A percentile compares a stretch with the other conserved stretches of the same genome.
Conservation (phyloP, 352 stramenopile genomes). For the Phytopythium ostracodes region DNA sequence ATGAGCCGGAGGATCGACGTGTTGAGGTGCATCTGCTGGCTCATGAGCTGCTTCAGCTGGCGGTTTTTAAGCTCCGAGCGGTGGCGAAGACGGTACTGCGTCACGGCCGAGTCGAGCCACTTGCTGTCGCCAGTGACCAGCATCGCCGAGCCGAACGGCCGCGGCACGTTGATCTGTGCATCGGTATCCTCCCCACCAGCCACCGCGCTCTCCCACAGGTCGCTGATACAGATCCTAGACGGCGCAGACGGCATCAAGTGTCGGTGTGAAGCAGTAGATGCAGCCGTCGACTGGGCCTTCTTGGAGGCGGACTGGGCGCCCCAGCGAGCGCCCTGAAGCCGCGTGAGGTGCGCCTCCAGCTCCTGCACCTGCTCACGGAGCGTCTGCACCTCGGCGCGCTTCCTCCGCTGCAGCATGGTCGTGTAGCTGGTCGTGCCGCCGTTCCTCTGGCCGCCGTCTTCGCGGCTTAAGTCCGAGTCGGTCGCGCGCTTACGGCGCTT, state of each 20-base stretch:
- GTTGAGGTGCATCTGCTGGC: conserved; percentile 10
- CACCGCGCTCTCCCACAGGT: conserved; percentile 2
- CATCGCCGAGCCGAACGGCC: neutral
- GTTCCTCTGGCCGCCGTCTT: conserved; percentile 8
- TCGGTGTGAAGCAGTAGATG: neutral
- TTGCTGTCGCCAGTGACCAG: neutral
- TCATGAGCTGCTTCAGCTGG: conserved; percentile 12
- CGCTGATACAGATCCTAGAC: neutral
- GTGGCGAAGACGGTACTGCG: conserved; percentile 8
- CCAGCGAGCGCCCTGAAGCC: conserved; percentile 8
- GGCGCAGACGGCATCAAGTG: neutral
- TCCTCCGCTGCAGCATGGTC: conserved; percentile 13
- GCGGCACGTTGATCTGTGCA: neutral
- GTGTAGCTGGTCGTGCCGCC: conserved; percentile 12
- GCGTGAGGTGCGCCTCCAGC: conserved; percentile 10
- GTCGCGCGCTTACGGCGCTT: neutral
- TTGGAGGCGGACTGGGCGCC: neutral
- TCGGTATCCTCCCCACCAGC: too few relatives aligned
- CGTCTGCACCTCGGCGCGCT: conserved; percentile 17
- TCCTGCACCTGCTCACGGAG: conserved; percentile 13
- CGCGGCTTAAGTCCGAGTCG: neutral
- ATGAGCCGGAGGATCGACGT: conserved; percentile 10
- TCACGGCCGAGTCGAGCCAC: conserved; percentile 11
- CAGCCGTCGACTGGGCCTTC: neutral
- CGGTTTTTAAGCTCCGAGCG: conserved; percentile 20